Evolutionary conservation across 371 early-diverging fungal species (phyloP), one percentile per base, ranked within the genome.

Genomic region (Lichtheimia corymbifera): DNA sequence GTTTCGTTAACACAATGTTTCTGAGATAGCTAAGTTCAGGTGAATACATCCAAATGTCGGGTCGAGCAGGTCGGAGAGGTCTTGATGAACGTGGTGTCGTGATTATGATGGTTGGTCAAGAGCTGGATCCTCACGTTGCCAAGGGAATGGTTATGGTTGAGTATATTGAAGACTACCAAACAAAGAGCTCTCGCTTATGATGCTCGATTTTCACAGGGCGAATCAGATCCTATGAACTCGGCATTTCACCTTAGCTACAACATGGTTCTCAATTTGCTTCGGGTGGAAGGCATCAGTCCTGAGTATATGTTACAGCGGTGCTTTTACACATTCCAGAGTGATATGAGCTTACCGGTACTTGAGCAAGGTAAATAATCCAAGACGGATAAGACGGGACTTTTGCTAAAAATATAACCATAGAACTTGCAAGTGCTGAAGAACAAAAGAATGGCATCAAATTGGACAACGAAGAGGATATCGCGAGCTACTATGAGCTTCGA

Each of bases 21-120:
- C 0, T 18, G 14, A 17, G n/a, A 47, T 47, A 47, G 47, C 7
- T 47, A 0, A 76, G 86, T 1, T 91, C 96, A 27, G 99, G 99
- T 70, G 99, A 99, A 82, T 99, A 99, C 76, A 99, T 99, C 62
- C 99, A 99, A 79, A 98, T 98, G 98, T 91, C 91, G 66, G 98
- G 98, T 61, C 95, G 98, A 73, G 98, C 98, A 15, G 98, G 98
- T 69, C 90, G 98, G 61, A 90, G 98, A 82, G 97, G 98, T 59
- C 84, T 98, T 49, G 99, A 99, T 87, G 95, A 93, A 58, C 93
- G 96, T 72, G 99, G 99, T 64, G 92, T 99, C 22, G 99, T 99
- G 25, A 95, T 99, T 53, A 80, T 97, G 79, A 97, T 99, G 92
- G 77, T 99, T 61, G 94, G 93, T 70, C 94, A 97, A 69, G 94